These are phyloP conservation scores for Talaromyces islandicus DNA, from an alignment of 2,329 filamentous ascomycete genomes.

Conservation along the genomic window DNA sequence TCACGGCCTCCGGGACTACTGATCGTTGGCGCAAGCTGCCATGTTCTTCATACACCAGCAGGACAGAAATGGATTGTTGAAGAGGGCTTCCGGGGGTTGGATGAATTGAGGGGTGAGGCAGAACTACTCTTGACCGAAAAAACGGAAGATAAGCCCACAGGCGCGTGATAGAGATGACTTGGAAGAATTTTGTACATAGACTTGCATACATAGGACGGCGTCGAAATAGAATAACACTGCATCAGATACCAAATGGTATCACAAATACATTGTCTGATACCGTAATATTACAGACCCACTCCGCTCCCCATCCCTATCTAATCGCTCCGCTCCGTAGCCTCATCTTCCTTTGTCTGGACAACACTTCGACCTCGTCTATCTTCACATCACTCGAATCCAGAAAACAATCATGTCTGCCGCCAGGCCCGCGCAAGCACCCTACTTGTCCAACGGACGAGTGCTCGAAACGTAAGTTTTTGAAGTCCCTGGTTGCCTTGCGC, in stretches of 20 bases:
- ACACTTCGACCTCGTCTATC: neutral
- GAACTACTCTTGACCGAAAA: conserved; percentile 12
- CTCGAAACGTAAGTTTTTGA: conserved; percentile 26
- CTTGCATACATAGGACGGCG: neutral
- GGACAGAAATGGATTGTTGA: conserved; percentile 74
- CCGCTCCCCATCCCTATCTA: neutral
- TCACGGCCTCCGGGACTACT: conserved; percentile 83
- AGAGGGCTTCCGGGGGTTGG: conserved; percentile 74
- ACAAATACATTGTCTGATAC: neutral
- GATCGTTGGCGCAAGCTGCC: conserved; percentile 78
- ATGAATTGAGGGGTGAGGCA: conserved; percentile 39
- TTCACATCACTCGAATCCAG: neutral
- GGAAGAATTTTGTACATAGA: neutral
- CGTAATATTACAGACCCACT: neutral
- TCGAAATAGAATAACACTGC: neutral
- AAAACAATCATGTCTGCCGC: conserved; percentile 26
- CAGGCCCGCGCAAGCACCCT: conserved; percentile 21
- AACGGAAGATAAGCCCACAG: neutral
- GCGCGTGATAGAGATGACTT: neutral
- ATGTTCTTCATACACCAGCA: conserved; percentile 60
- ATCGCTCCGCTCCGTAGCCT: neutral
- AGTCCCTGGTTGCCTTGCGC: neutral
- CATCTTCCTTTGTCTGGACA: neutral
- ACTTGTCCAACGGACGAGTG: conserved; percentile 36
- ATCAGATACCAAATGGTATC: neutral